phyloP scores from a whole-genome alignment of 768 basidiomycete genomes.

The Royoungia palumana region DNA sequence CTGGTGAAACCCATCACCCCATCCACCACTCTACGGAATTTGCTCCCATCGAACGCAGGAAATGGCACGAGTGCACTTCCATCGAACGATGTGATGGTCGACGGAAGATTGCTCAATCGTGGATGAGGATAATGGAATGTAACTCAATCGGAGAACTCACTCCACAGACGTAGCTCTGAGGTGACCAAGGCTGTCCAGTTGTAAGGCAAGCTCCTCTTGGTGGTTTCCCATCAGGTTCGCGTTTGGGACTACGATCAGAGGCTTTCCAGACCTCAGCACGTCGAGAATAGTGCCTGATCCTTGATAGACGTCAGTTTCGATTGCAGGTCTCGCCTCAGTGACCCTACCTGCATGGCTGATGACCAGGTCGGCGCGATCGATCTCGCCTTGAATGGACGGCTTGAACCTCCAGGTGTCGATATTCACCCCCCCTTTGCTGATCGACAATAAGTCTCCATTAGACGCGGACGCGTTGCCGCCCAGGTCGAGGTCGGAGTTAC shows the following conservation, averaged over 20 bases:
- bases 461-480: constrained; percentile 20
- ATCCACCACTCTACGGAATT: constrained; percentile 66
- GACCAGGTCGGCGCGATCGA: constrained; percentile 67
- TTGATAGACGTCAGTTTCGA: constrained; percentile 29
- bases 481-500: constrained; percentile 52
- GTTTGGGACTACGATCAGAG: constrained; percentile 88
- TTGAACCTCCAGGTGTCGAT: constrained; percentile 76
- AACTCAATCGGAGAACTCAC: constrained; percentile 41
- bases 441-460: constrained; percentile 11
- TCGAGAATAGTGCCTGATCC: constrained; percentile 95
- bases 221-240: constrained; percentile 87
- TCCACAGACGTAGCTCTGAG: constrained; percentile 52
- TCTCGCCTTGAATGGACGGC: constrained; percentile 63
- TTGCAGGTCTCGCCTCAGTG: background rate
- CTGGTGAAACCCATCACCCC: constrained; percentile 69
- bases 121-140: constrained; percentile 6
- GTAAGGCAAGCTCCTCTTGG: constrained; percentile 81
- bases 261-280: constrained; percentile 68
- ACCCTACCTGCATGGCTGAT: constrained; percentile 90
- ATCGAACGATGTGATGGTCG: constrained; percentile 51
- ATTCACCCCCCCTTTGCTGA: constrained; percentile 39
- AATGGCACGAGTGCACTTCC: constrained; percentile 49
- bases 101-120: constrained; percentile 47
- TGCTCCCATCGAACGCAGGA: constrained; percentile 63
- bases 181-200: constrained; percentile 56